Evolutionary conservation across 371 early-diverging fungal genomes (phyloP).

Genomic region (Mortierella sp.): DNA sequence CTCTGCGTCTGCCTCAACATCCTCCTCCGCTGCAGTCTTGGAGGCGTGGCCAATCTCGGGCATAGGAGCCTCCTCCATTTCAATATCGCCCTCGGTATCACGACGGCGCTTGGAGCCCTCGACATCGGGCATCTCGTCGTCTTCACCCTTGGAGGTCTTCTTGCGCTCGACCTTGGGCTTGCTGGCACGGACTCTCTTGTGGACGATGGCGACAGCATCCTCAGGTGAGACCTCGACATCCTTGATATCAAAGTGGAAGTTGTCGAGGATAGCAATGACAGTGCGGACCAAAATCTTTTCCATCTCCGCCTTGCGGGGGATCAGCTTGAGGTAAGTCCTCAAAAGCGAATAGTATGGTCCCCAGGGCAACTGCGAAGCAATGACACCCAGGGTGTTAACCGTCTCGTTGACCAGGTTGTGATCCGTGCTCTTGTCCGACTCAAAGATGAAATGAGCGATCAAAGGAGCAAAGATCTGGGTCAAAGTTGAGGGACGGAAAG

Average conservation of each 20-base stretch:
- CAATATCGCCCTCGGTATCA: constrained; percentile 56
- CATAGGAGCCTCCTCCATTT: constrained; percentile 60
- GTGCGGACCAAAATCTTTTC: constrained; percentile 86
- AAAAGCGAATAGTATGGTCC: constrained; percentile 82
- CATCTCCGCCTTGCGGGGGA: constrained; percentile 74
- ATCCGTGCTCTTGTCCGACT: constrained; percentile 74
- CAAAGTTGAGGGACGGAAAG: constrained; percentile 69
- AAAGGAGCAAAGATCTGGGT: constrained; percentile 88
- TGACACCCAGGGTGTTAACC: constrained; percentile 77
- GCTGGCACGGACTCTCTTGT: constrained; percentile 25
- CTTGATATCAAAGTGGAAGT: constrained; percentile 90
- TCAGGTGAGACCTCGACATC: constrained; percentile 60
- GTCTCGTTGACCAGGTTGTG: constrained; percentile 86
- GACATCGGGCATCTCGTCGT: constrained; percentile 46
- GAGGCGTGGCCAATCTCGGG: constrained; percentile 32
- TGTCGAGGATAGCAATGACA: constrained; percentile 85
- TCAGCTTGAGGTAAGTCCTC: constrained; percentile 75
- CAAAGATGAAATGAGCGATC: constrained; percentile 87
- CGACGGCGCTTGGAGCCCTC: constrained; percentile 49
- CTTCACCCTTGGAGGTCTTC: constrained; percentile 22
- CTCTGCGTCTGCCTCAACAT: constrained; percentile 45
- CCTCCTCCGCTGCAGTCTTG: constrained; percentile 48
- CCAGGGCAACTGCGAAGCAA: constrained; percentile 85
- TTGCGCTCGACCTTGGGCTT: constrained; percentile 31
- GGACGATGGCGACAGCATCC: constrained; percentile 41